Conservation (phyloP, 495 filamentous ascomycete species). For the Daldinia grandis region DNA sequence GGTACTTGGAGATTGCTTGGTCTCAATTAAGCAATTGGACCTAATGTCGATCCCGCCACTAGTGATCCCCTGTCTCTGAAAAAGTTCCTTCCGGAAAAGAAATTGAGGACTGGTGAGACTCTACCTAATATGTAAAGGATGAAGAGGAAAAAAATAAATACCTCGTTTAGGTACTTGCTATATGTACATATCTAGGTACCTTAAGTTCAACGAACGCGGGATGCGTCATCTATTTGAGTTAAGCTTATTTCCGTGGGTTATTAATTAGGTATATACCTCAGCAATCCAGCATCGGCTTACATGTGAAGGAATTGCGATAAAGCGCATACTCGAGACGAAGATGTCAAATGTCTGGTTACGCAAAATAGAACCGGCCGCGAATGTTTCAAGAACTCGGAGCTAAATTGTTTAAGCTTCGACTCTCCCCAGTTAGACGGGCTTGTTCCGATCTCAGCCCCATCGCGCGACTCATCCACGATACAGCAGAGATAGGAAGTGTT, state of each 20-base stretch:
- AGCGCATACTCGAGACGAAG: too few species aligned
- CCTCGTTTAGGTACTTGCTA: neutral
- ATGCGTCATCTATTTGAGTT: neutral
- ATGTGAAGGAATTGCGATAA: neutral
- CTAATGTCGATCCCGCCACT: conserved; percentile 36
- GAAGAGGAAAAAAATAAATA: conserved; percentile 8
- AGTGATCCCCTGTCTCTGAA: conserved; percentile 18
- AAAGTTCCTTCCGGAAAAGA: conserved; percentile 1
- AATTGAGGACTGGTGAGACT: conserved; percentile 5
- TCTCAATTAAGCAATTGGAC: conserved; percentile 17
- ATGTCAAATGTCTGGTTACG: neutral
- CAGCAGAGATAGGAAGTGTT: conserved; percentile 38
- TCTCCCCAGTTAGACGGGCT: neutral
- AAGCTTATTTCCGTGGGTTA: neutral
- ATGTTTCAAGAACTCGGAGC: conserved; percentile 9
- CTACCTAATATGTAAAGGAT: neutral
- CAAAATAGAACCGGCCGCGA: neutral
- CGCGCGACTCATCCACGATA: conserved; percentile 32
- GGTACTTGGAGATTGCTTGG: conserved; percentile 12
- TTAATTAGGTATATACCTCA: conserved; percentile 1
- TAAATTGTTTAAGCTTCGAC: conserved; percentile 20
- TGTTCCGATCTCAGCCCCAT: conserved; percentile 39
- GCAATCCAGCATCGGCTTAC: neutral
- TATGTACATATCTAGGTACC: neutral
- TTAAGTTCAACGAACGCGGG: conserved; percentile 10